Evolutionary conservation across 176 grass and related monocot species (phyloP).

Genomic region (Coix lacrymajobi): DNA sequence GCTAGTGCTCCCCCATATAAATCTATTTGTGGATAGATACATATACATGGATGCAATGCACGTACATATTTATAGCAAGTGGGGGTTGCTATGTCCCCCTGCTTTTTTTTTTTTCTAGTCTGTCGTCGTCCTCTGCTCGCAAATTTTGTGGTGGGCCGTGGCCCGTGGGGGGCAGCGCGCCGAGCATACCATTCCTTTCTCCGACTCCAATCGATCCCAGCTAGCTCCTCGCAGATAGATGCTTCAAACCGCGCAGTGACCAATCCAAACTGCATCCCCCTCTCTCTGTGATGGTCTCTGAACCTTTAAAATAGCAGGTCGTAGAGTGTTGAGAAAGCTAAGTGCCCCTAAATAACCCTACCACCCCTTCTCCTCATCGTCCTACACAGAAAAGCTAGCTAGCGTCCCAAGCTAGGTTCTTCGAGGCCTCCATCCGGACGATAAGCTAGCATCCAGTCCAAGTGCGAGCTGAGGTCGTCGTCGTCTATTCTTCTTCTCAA

Average conservation of each 20-base stretch:
- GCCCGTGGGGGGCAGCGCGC: no score
- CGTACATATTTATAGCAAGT: slow-evolving; percentile 60
- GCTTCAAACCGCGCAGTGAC: slow-evolving; percentile 17
- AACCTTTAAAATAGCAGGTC: slow-evolving; percentile 33
- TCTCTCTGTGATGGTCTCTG: background rate
- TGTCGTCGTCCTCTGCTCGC: slow-evolving; percentile 27
- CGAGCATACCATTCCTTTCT: background rate
- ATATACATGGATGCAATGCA: slow-evolving; percentile 39
- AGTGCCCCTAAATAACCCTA: background rate
- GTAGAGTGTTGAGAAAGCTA: slow-evolving; percentile 28
- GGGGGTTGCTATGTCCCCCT: slow-evolving; percentile 37
- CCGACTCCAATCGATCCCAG: background rate
- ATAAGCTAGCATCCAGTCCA: slow-evolving; percentile 6
- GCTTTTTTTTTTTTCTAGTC: slow-evolving; percentile 19
- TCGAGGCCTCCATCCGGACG: slow-evolving; percentile 29
- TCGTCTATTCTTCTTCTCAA: background rate
- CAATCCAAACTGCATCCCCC: slow-evolving; percentile 8
- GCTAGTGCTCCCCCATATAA: slow-evolving; percentile 17
- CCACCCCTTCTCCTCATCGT: background rate
- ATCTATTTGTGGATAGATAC: slow-evolving; percentile 44
- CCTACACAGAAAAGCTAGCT: background rate
- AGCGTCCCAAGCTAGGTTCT: slow-evolving; percentile 8
- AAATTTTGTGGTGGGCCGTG: slow-evolving; percentile 17
- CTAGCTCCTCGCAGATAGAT: slow-evolving; percentile 14
- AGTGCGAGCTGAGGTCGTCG: background rate